These are phyloP conservation scores for Platanthera guangdongensis DNA, from an alignment of 106 monocot species.

Conservation along the genomic window DNA sequence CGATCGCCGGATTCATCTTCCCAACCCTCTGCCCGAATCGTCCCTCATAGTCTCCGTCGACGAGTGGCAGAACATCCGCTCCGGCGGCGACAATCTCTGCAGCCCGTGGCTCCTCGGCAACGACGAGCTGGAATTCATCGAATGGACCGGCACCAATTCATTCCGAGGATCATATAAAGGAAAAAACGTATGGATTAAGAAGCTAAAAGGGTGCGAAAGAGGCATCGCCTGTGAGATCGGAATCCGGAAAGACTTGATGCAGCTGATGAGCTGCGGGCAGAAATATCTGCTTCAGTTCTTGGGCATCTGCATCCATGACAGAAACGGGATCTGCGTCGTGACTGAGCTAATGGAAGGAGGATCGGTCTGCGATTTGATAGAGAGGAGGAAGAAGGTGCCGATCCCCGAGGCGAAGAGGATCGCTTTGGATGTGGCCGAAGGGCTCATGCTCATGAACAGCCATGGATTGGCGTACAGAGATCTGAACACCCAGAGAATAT, in stretches of 20 bases:
- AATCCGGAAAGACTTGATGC: constrained; percentile 59
- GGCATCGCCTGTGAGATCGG: constrained; percentile 74
- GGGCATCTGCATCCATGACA: constrained; percentile 59
- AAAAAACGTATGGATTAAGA: constrained; percentile 63
- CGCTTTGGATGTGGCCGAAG: constrained; percentile 69
- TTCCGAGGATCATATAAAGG: constrained; percentile 60
- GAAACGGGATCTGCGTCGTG: constrained; percentile 74
- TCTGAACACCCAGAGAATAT: constrained; percentile 60
- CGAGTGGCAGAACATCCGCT: constrained; percentile 69
- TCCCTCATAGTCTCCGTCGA: constrained; percentile 51
- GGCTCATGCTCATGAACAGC: constrained; percentile 76
- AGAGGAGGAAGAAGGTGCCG: constrained; percentile 43
- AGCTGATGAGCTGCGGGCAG: constrained; percentile 91
- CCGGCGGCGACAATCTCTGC: constrained; percentile 47
- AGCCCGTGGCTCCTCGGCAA: constrained; percentile 48
- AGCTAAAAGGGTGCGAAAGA: constrained; percentile 59
- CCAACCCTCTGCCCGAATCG: constrained; percentile 43
- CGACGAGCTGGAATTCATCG: constrained; percentile 52
- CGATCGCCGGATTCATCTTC: constrained; percentile 27
- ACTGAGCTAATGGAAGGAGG: constrained; percentile 77
- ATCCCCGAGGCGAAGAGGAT: constrained; percentile 51
- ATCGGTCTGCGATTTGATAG: constrained; percentile 57
- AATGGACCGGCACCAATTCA: constrained; percentile 36
- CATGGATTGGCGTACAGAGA: constrained; percentile 73
- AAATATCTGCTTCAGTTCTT: constrained; percentile 57